These are phyloP conservation scores for Cubamyces sp. DNA, from an alignment of 768 basidiomycete genomes.

Conservation along the genomic window DNA sequence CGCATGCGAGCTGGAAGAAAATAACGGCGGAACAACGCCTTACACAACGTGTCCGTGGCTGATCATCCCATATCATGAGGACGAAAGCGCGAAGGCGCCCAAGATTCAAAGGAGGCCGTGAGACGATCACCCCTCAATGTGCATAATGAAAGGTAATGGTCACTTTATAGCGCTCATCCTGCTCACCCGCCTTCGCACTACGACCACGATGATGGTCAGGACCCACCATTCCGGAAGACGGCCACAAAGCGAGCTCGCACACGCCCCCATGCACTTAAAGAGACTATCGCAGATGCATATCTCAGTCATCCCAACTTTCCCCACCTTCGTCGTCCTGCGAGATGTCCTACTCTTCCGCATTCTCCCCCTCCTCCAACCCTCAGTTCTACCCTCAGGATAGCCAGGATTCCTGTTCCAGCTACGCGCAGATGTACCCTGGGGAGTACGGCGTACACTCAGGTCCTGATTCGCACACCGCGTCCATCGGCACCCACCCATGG, in stretches of 20 bases:
- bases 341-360: background rate
- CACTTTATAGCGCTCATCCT: background rate
- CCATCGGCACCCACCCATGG: background rate
- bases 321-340: background rate
- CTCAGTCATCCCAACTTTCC: background rate
- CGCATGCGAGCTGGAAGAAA: too few relatives aligned
- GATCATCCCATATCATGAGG: too few relatives aligned
- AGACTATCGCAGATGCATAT: background rate
- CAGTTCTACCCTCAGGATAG: background rate
- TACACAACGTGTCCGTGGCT: too few relatives aligned
- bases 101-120: slow-evolving; percentile 3
- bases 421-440: background rate
- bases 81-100: too few relatives aligned
- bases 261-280: background rate
- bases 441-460: background rate
- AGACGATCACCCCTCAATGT: slow-evolving; percentile 3
- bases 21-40: too few relatives aligned
- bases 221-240: background rate
- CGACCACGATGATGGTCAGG: background rate
- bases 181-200: background rate
- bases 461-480: background rate
- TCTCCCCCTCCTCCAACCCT: background rate
- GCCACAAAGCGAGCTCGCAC: background rate
- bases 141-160: background rate
- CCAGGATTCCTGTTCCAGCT: background rate